Evolutionary conservation across 495 filamentous ascomycete species (phyloP).

Genomic region (Penicillium angulare): DNA sequence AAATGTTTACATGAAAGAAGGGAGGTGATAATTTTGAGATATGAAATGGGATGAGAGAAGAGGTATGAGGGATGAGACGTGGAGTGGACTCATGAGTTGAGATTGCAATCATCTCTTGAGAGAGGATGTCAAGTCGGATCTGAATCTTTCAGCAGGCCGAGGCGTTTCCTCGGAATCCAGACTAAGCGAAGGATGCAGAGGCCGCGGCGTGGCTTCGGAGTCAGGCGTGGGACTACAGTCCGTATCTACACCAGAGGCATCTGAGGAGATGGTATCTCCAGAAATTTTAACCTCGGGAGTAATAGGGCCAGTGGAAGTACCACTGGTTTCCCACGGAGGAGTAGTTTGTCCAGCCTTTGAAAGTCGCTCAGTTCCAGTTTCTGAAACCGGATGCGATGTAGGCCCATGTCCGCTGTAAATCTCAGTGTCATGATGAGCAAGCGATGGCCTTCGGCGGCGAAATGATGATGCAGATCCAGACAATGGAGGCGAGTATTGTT

Average conservation of each 20-base stretch:
- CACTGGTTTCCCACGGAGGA: conserved; percentile 27
- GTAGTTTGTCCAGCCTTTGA: conserved; percentile 32
- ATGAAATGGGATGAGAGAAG: conserved; percentile 9
- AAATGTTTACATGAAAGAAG: conserved; percentile 22
- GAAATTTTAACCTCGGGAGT: conserved; percentile 30
- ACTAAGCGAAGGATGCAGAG: conserved; percentile 31
- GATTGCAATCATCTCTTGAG: not conserved
- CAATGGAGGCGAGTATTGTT: conserved; percentile 18
- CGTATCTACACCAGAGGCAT: conserved; percentile 22
- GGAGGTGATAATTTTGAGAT: conserved; percentile 9
- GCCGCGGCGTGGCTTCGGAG: conserved; percentile 41
- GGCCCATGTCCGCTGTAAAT: conserved; percentile 21
- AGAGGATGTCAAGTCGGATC: conserved; percentile 25
- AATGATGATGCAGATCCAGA: conserved; percentile 14
- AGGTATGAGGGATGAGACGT: conserved; percentile 1
- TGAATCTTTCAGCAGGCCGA: conserved; percentile 74
- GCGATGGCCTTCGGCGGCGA: conserved; percentile 18
- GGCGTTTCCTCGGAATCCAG: conserved; percentile 63
- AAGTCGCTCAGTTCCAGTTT: not conserved
- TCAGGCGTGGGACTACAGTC: conserved; percentile 29
- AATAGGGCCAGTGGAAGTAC: conserved; percentile 18
- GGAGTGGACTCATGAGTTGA: not conserved
- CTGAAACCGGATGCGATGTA: conserved; percentile 6
- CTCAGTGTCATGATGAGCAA: conserved; percentile 23
- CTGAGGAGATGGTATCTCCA: conserved; percentile 3